Evolutionary conservation across 352 stramenopile species (phyloP).

Genomic region (Pythium dissimile): DNA sequence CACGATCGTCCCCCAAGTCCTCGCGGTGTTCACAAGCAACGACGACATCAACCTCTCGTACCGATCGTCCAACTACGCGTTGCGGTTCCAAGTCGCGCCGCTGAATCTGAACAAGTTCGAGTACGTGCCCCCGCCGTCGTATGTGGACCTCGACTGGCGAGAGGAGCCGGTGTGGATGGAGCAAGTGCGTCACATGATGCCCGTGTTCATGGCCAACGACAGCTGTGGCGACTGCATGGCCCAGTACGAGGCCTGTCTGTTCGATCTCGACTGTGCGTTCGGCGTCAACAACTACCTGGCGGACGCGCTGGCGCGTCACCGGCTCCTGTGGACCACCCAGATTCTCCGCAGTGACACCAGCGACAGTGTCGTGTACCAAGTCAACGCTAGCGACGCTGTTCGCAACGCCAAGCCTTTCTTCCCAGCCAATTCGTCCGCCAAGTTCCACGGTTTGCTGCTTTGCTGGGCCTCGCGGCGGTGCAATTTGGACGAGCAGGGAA

Average conservation of each 20-base stretch:
- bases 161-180: conserved; percentile 16
- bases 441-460: conserved; percentile 26
- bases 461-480: conserved; percentile 25
- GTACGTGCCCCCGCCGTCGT: conserved; percentile 33
- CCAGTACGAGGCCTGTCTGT: conserved; percentile 21
- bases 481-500: conserved; percentile 11
- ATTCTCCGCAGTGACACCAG: background rate
- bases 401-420: conserved; percentile 28
- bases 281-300: conserved; percentile 32
- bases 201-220: conserved; percentile 5
- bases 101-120: conserved; percentile 35
- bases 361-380: background rate
- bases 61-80: background rate
- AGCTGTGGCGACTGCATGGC: conserved; percentile 23
- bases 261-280: conserved; percentile 33
- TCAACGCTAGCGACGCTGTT: conserved; percentile 12
- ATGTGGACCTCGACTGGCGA: conserved; percentile 33
- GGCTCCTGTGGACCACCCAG: background rate
- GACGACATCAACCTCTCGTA: background rate
- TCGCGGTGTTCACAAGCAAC: background rate
- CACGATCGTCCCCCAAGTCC: conserved; percentile 2
- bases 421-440: conserved; percentile 22
- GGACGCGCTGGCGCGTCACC: conserved; percentile 10
- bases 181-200: background rate
- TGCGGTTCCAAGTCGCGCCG: conserved; percentile 19